Evolutionary conservation across 768 basidiomycete species (phyloP), one percentile per base, ranked within the genome.

Genomic region (Mycena leptocephala): DNA sequence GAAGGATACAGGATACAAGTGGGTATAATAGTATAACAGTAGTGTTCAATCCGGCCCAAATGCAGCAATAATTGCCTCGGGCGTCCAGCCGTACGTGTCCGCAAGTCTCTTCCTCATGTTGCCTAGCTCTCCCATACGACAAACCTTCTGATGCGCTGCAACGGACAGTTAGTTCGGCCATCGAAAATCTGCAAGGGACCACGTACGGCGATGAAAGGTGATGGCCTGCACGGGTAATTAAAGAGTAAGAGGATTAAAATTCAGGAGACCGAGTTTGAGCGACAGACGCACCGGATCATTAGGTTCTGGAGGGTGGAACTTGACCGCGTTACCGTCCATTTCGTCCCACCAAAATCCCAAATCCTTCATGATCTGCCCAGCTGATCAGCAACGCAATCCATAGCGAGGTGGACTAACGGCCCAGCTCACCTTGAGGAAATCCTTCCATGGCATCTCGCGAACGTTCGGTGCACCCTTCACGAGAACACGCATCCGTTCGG

Each of bases 11-110:
- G 20, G 48, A 22, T 46, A 39, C 43, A 20, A 18, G 18, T 46
- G 41, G 41, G 1, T 11, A 55, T 55, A 13, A 24, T 55, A 55
- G n/a, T 35, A n/a, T n/a, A 65, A 35, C 66, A 70, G 55, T 24
- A 30, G 66, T 61, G 39, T 59, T 76, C 64, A 65, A 24, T 68
- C 58, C 20, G 48, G 26, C 11, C 58, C 75, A 16, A 76, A 41
- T 16, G 53, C 66, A 41, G 65, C 71, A 10, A 51, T 11, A 62
- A 76, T 55, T 28, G 68, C 66, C 33, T 68, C 70, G 3, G 70
- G 22, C 16, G 35, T 46, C 75, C 75, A 76, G 35, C 69, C 64
- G 30, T 76, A 76, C 59, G 59, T 63, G 30, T 72, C 70, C 66
- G 13, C 26, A 18, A 76, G 70, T 39, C 11, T 51, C 46, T 68